These are phyloP conservation scores for Wickerhamomyces silvicola DNA, from an alignment of 805 yeast species.

Conservation along the genomic window DNA sequence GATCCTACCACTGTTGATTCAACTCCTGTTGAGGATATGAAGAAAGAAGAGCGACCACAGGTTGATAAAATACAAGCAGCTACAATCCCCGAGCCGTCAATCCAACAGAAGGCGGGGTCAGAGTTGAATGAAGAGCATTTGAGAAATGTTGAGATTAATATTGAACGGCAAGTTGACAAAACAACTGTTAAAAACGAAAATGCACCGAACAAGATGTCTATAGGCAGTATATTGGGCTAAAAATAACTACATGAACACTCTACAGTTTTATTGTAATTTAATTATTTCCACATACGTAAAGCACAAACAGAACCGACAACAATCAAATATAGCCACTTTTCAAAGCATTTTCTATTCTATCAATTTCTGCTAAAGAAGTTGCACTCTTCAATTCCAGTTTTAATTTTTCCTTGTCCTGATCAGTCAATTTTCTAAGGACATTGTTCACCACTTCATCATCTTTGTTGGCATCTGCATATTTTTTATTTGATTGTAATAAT, in stretches of 20 bases:
- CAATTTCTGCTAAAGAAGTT: conserved; percentile 67
- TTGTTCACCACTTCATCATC: conserved; percentile 28
- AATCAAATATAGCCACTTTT: conserved; percentile 29
- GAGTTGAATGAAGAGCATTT: too few species aligned
- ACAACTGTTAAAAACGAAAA: too few species aligned
- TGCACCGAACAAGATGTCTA: conserved; percentile 3
- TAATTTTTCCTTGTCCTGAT: conserved; percentile 45
- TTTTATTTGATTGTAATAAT: conserved; percentile 14
- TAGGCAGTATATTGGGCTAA: conserved; percentile 3
- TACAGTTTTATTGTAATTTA: neutral
- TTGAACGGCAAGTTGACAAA: too few species aligned
- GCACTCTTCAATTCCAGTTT: conserved; percentile 54
- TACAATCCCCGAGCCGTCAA: too few species aligned
- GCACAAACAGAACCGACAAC: neutral
- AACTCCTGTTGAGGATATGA: too few species aligned
- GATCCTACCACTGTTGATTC: too few species aligned
- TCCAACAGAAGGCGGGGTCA: too few species aligned
- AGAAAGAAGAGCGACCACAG: too few species aligned
- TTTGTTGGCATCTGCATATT: conserved; percentile 15
- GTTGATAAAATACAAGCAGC: too few species aligned
- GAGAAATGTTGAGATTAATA: too few species aligned
- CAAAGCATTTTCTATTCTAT: conserved; percentile 54
- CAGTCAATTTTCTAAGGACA: conserved; percentile 41
- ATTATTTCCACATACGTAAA: neutral
- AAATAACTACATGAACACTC: neutral